These are phyloP conservation scores for Emiliania huxleyi DNA, from an alignment of 78 protist genomes.

Conservation along the genomic window DNA sequence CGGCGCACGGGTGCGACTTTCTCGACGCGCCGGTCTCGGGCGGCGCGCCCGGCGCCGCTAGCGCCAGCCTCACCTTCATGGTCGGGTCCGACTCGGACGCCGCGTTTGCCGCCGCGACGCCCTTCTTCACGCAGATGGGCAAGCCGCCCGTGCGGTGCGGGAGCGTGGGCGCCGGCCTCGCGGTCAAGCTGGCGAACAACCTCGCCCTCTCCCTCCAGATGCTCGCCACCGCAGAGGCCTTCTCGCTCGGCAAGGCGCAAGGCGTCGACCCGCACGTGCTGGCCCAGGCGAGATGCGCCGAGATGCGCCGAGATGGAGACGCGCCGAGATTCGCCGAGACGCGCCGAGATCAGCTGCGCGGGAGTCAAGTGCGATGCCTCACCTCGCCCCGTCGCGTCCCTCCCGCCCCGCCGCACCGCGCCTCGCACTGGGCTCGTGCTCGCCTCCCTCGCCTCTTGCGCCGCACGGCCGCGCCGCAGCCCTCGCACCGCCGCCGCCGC, in stretches of 20 bases:
- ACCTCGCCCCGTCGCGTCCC: too few species aligned
- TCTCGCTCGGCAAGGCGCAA: background rate
- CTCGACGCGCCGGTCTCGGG: constrained; percentile 29
- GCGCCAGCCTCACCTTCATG: constrained; percentile 16
- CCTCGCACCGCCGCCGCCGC: too few species aligned
- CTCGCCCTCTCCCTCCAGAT: background rate
- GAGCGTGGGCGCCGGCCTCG: background rate
- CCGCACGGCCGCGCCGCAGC: background rate
- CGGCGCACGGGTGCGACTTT: background rate
- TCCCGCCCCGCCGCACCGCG: background rate
- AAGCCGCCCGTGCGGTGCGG: background rate
- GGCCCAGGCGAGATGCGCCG: too few species aligned
- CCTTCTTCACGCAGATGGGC: background rate
- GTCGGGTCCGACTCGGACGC: background rate
- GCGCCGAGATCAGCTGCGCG: too few species aligned
- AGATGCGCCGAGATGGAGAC: too few species aligned
- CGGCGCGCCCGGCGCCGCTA: background rate
- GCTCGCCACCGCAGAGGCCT: background rate
- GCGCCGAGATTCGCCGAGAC: too few species aligned
- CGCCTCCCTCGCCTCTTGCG: background rate
- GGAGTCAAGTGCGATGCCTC: too few species aligned
- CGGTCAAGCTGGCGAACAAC: constrained; percentile 7
- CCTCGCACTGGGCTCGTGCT: background rate
- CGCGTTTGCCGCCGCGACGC: background rate
- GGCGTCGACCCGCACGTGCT: background rate